Evolutionary conservation across 2,329 filamentous ascomycete genomes (phyloP), one percentile per base, ranked within the genome.

Genomic region (Pseudogymnoascus sp.): DNA sequence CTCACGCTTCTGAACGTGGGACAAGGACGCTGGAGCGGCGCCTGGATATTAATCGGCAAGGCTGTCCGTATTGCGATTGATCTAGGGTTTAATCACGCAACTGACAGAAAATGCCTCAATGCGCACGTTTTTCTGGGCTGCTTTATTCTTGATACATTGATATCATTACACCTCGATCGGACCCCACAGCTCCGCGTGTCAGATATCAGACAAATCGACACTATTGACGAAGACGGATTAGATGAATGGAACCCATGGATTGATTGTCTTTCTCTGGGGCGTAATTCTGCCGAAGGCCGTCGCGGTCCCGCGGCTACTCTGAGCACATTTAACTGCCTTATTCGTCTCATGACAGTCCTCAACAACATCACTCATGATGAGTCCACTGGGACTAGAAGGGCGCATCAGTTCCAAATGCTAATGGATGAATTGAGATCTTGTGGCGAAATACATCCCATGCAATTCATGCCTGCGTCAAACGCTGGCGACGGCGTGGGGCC

Each of bases 181-280:
- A 73, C 76, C 8, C 77, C 81, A 2, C 80, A 82, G 68, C 76
- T 87, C 5, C 74, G 74, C 62, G 70, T 73, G 8, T 75, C 77
- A 12, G 80, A 84, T 60, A 71, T 83, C 27, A 71, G 73, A 38
- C 70, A 72, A 59, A 63, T 79, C 31, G 79, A 80, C 8, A 72
- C 74, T 2, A 75, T 88, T 2, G 78, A 83, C 27, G 86, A 89
- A 71, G 85, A 89, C 67, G 86, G 86, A 1, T 74, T 87, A 17
- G 88, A 91, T 68, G 87, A 91, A 74, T 91, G 88, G 88, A 84
- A 88, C 66, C 84, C 86, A 1, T 91, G 88, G 88, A 78, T 79
- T 15, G 82, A 85, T 27, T 78, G 78, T 63, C 67, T 77, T 62
- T 72, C 74, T 65, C 74, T 75, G 41, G 69, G 72, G 21, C 65